phyloP scores from a whole-genome alignment of 345 rosid genomes.

The Acer campestre region DNA sequence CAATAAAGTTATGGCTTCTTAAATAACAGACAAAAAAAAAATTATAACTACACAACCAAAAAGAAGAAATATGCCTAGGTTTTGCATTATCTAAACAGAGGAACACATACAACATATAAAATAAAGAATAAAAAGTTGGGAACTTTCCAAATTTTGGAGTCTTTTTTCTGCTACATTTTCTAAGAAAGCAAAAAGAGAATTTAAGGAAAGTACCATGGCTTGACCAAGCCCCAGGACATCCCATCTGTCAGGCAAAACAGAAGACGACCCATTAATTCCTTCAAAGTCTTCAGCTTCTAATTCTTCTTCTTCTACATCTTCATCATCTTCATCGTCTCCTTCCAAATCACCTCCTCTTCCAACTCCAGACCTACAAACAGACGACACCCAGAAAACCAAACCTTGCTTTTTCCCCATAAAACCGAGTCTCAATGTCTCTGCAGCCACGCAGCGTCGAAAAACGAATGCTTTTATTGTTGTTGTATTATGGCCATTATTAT shows the following conservation, averaged over 20 bases:
- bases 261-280: slow-evolving; percentile 24
- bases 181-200: not conserved
- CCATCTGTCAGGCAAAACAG: slow-evolving; percentile 73
- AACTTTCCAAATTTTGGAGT: not conserved
- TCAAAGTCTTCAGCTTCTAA: slow-evolving; percentile 38
- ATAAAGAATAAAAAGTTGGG: no score
- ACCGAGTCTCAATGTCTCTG: slow-evolving; percentile 22
- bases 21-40: not conserved
- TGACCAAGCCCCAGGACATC: slow-evolving; percentile 96
- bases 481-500: slow-evolving; percentile 18
- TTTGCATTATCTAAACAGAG: not conserved
- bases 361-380: slow-evolving; percentile 28
- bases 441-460: slow-evolving; percentile 24
- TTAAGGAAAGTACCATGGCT: slow-evolving; percentile 67
- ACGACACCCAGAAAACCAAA: slow-evolving; percentile 34
- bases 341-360: slow-evolving; percentile 35
- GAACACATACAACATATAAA: not conserved
- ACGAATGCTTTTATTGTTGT: slow-evolving; percentile 7
- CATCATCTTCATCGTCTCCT: slow-evolving; percentile 37
- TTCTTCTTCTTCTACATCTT: slow-evolving; percentile 40
- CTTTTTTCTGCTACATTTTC: not conserved
- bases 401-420: slow-evolving; percentile 38
- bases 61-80: no score
- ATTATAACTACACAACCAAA: no score
- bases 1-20: not conserved